These are phyloP conservation scores for Candida adriatica DNA, from an alignment of 805 yeast genomes.

Conservation along the genomic window DNA sequence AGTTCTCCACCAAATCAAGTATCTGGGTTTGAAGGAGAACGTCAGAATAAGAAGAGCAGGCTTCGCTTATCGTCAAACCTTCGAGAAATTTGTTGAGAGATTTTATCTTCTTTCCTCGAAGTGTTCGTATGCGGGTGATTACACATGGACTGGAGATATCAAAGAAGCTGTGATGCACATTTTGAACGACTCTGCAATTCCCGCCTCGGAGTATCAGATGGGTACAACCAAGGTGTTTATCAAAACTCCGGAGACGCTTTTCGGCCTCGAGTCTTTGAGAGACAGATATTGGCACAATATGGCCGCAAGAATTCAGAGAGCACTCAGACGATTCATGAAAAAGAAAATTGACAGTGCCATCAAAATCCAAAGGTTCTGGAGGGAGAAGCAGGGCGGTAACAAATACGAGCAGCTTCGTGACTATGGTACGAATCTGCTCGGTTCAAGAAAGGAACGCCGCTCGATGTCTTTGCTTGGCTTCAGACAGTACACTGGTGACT, in stretches of 20 bases:
- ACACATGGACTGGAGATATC: slow-evolving; percentile 58
- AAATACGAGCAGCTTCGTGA: slow-evolving; percentile 81
- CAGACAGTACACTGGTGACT: slow-evolving; percentile 92
- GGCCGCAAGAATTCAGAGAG: slow-evolving; percentile 97
- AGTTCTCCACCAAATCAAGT: slow-evolving; percentile 92
- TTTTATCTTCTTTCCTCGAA: slow-evolving; percentile 80
- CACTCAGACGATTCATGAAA: slow-evolving; percentile 82
- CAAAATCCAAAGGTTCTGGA: slow-evolving; percentile 74
- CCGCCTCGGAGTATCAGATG: slow-evolving; percentile 76
- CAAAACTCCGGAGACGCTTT: slow-evolving; percentile 93
- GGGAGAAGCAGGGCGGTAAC: slow-evolving; percentile 73
- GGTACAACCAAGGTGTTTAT: slow-evolving; percentile 91
- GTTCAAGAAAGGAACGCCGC: slow-evolving; percentile 81
- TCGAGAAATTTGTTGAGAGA: slow-evolving; percentile 92
- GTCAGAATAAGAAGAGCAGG: slow-evolving; percentile 98
- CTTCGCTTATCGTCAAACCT: slow-evolving; percentile 94
- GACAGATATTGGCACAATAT: slow-evolving; percentile 97
- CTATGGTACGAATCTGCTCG: slow-evolving; percentile 64
- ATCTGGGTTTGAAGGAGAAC: slow-evolving; percentile 92
- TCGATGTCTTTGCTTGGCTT: slow-evolving; percentile 81
- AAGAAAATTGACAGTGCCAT: slow-evolving; percentile 84
- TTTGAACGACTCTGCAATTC: slow-evolving; percentile 58
- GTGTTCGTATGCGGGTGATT: slow-evolving; percentile 89
- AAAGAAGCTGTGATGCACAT: slow-evolving; percentile 47
- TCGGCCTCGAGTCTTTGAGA: slow-evolving; percentile 92